Evolutionary conservation across 2,329 filamentous ascomycete genomes (phyloP).

Genomic region (Hortaea werneckii): DNA sequence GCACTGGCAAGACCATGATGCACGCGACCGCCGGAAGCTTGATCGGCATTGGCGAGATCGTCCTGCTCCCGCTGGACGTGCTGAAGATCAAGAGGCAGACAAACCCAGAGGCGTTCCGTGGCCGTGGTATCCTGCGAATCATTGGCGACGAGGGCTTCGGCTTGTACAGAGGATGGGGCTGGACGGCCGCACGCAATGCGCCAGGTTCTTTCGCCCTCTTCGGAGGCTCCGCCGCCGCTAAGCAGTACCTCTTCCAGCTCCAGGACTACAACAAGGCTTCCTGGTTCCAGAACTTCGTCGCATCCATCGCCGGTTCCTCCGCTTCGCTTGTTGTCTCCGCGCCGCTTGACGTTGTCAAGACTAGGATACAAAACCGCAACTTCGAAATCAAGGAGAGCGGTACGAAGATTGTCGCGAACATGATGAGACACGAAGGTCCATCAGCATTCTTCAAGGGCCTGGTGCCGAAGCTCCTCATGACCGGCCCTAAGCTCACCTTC

Average conservation of each 20-base stretch:
- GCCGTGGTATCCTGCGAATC: slow-evolving; percentile 81
- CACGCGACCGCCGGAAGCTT: slow-evolving; percentile 90
- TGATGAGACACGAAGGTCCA: slow-evolving; percentile 82
- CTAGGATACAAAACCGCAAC: slow-evolving; percentile 94
- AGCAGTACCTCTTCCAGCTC: slow-evolving; percentile 87
- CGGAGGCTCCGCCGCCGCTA: slow-evolving; percentile 91
- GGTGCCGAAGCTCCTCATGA: slow-evolving; percentile 97
- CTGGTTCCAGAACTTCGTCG: slow-evolving; percentile 96
- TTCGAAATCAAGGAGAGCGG: slow-evolving; percentile 96
- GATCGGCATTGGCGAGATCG: slow-evolving; percentile 94
- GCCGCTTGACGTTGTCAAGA: slow-evolving; percentile 95
- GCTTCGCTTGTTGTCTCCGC: slow-evolving; percentile 95
- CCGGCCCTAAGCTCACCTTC: slow-evolving; percentile 96
- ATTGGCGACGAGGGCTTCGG: slow-evolving; percentile 90
- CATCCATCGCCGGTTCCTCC: slow-evolving; percentile 87
- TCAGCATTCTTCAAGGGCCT: slow-evolving; percentile 94
- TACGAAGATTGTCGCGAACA: slow-evolving; percentile 81
- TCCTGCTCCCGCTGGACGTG: slow-evolving; percentile 88
- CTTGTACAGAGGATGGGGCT: slow-evolving; percentile 90
- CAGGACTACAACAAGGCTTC: slow-evolving; percentile 89
- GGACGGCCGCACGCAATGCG: slow-evolving; percentile 94
- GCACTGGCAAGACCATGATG: slow-evolving; percentile 96
- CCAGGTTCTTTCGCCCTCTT: slow-evolving; percentile 98
- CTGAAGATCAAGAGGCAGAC: slow-evolving; percentile 99
- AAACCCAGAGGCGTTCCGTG: slow-evolving; percentile 95